Evolutionary conservation across 176 grass and related monocot genomes (phyloP).

Genomic region (Carex pumila): DNA sequence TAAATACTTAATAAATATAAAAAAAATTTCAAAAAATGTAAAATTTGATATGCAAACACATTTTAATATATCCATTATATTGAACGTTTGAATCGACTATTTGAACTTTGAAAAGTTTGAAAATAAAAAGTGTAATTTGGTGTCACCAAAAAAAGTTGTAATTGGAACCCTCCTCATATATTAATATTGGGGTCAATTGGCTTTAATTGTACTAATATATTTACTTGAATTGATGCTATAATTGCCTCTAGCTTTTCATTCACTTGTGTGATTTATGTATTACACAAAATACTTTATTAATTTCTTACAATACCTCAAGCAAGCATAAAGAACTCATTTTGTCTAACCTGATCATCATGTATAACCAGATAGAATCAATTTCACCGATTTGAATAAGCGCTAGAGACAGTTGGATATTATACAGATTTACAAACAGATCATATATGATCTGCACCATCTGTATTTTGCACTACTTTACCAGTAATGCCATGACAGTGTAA

Average conservation of each 20-base stretch:
- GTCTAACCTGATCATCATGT: neutral
- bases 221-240: neutral
- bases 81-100: too few relatives aligned
- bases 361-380: neutral
- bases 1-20: too few relatives aligned
- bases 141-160: too few relatives aligned
- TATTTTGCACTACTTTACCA: neutral
- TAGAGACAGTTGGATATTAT: neutral
- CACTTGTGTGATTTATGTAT: too few relatives aligned
- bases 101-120: too few relatives aligned
- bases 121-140: too few relatives aligned
- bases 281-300: neutral
- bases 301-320: neutral
- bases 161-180: too few relatives aligned
- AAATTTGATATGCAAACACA: too few relatives aligned
- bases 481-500: conserved; percentile 2
- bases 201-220: too few relatives aligned
- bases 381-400: neutral
- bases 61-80: too few relatives aligned
- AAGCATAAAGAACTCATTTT: neutral
- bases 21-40: too few relatives aligned
- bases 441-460: neutral
- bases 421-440: neutral
- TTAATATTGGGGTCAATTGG: too few relatives aligned
- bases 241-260: neutral